Conservation (phyloP, 495 filamentous ascomycete species). For the Echria macrotheca region DNA sequence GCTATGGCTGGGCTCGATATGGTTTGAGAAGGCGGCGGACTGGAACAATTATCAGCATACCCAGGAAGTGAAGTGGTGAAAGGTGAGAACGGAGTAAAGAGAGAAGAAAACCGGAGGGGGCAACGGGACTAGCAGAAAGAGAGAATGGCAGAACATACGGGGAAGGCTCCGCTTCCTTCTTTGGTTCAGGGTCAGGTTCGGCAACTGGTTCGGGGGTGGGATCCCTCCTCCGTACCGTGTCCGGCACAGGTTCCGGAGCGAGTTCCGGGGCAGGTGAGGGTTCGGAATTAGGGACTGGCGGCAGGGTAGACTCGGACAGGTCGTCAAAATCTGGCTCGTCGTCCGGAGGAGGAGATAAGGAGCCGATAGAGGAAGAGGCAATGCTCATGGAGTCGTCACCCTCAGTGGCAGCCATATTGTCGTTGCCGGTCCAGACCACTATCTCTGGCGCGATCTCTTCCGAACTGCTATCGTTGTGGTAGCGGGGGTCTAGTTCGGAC, state of each 20-base stretch:
- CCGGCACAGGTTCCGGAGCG: background rate
- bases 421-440: conserved; percentile 33
- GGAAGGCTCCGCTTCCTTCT: background rate
- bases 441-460: conserved; percentile 35
- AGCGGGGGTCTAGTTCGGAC: conserved; percentile 5
- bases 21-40: too few species aligned
- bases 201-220: background rate
- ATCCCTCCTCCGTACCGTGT: background rate
- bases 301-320: too few species aligned
- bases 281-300: too few species aligned
- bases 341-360: background rate
- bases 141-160: background rate
- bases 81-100: too few species aligned
- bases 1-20: too few species aligned
- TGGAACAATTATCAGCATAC: too few species aligned
- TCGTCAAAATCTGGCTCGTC: background rate
- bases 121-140: background rate
- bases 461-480: background rate
- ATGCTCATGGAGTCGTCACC: conserved; percentile 13
- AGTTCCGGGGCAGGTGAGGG: too few species aligned
- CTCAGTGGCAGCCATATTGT: too few species aligned
- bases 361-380: conserved; percentile 8
- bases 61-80: too few species aligned
- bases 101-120: background rate
- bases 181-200: background rate